Evolutionary conservation across 495 filamentous ascomycete genomes (phyloP), one percentile per base, ranked within the genome.

Genomic region (Hypoxylon perforatum): DNA sequence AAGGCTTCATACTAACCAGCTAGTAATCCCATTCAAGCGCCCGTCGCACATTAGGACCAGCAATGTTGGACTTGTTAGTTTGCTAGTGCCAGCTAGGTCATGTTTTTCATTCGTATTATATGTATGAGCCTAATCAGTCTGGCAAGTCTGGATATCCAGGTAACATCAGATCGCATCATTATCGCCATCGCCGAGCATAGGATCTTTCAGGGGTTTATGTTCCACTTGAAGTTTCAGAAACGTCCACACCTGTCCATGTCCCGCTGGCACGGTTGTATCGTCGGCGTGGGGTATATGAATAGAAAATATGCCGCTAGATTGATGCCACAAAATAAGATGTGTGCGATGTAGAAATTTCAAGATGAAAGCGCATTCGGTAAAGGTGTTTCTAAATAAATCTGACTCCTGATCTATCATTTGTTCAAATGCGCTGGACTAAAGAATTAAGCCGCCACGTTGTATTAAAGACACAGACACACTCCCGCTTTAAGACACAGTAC

Each of bases 161-260:
- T 51, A 58, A 48, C 47, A 44, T 56, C 36, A 63, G 58, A 69
- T 69, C 59, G 60, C 65, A 69, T 69, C 65, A 69, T 63, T 61
- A 66, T 72, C 58, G 45, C 51, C 55, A 64, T 69, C 60, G 55
- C 45, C 8, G 44, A 7, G 7, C 25, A 28, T 63, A 54, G 60
- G 65, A 69, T 64, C 65, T 69, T 45, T 55, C 65, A 66, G 63
- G 70, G 35, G 59, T 55, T 67, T 30, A 64, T 61, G 70, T 73
- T 67, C 70, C 70, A 73, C 63, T 67, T 63, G 25, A 58, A 53
- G 70, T 73, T 73, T 73, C 70, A 73, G 67, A 58, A 63, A 61
- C 21, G 59, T 51, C 54, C 56, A 62, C 47, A 60, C 45, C 58
- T 61, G 61, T 63, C 59, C 22, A 63, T 56, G 54, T 61, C 47